Conservation (phyloP, 2,329 filamentous ascomycete genomes). For the Colletotrichum lindemuthianum region DNA sequence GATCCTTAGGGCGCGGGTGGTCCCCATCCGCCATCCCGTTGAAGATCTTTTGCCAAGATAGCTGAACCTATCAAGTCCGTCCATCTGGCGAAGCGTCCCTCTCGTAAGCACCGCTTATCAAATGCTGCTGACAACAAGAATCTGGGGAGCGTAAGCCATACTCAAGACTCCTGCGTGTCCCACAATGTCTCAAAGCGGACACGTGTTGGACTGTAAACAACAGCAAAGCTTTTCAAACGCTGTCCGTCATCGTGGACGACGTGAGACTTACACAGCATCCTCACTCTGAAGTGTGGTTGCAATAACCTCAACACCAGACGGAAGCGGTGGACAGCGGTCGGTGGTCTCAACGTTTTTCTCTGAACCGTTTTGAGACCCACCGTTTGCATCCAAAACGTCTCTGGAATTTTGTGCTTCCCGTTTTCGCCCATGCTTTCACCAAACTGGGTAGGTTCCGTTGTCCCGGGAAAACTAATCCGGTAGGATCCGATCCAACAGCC, state of each 20-base stretch:
- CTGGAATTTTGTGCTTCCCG: conserved; percentile 7
- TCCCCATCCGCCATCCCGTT: no score
- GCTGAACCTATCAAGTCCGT: no score
- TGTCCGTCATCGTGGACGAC: background rate
- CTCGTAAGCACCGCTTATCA: no score
- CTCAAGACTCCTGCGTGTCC: no score
- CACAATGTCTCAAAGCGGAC: no score
- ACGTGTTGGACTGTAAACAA: background rate
- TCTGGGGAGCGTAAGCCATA: no score
- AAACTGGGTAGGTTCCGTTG: conserved; percentile 10
- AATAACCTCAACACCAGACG: background rate
- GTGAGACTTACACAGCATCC: background rate
- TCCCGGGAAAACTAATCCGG: conserved; percentile 21
- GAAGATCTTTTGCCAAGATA: no score
- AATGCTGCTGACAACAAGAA: no score
- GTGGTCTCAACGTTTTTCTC: background rate
- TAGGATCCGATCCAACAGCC: conserved; percentile 26
- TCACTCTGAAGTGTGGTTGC: background rate
- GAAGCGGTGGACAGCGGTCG: conserved; percentile 5
- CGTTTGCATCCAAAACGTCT: conserved; percentile 18
- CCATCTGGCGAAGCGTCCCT: no score
- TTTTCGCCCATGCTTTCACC: conserved; percentile 7
- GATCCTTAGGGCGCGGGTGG: background rate
- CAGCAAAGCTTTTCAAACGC: background rate
- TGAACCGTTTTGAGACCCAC: background rate